phyloP scores from a whole-genome alignment of 1,284 basidiomycete genomes.

The Quambalaria eucalypti region DNA sequence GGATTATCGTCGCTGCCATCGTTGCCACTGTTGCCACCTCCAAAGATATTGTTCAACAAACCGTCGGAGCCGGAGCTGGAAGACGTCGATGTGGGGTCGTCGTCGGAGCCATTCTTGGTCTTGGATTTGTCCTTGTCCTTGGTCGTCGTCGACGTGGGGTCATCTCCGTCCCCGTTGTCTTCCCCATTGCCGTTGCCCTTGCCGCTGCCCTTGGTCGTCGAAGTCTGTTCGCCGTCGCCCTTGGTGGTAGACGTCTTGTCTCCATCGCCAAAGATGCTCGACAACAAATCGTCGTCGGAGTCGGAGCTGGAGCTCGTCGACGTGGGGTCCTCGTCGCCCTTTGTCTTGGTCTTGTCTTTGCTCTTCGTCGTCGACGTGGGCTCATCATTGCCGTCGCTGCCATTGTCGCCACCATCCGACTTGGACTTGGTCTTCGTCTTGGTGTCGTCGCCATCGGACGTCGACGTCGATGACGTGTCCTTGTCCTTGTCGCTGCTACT shows the following conservation, averaged over 20 bases:
- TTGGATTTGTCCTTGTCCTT: not conserved
- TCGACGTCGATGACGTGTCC: not conserved
- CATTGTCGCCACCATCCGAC: not conserved
- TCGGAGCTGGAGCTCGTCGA: conserved; percentile 6
- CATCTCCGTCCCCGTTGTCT: not conserved
- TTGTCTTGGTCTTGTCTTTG: not conserved
- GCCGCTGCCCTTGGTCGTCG: not conserved
- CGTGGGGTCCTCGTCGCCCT: not conserved
- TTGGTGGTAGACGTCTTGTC: not conserved
- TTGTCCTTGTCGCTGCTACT: not conserved
- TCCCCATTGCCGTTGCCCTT: not conserved
- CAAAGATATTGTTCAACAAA: not conserved
- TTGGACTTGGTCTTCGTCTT: not conserved
- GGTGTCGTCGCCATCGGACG: not conserved
- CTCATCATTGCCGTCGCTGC: not conserved
- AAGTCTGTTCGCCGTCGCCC: not conserved
- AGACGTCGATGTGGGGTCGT: not conserved
- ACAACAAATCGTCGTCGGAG: conserved; percentile 1
- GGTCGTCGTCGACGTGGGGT: not conserved
- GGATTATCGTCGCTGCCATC: conserved; percentile 6
- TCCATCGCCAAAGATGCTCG: not conserved
- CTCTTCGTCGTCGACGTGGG: no score
- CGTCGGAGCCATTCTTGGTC: not conserved
- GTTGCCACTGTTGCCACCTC: not conserved
- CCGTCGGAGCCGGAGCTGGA: not conserved